Base-by-base conservation (phyloP, 257 asterid genomes). In the Ballota nigra region DNA sequence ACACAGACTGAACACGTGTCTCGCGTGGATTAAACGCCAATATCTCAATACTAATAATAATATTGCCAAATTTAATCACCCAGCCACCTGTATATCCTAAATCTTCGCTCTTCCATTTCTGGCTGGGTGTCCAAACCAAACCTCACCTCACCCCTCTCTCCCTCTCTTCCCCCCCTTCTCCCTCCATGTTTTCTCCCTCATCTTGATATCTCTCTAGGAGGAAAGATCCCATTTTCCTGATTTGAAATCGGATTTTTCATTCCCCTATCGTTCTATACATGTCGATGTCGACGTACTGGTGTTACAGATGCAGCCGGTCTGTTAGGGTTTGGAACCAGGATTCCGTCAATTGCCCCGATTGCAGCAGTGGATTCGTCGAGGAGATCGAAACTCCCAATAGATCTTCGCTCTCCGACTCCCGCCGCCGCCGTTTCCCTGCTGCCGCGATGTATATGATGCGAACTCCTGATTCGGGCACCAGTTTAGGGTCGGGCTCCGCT, bases 291-390 rank as follows among this genome's bases (percentile, higher is more conserved):
- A 75, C 89, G 5, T 88, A 83, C 82, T 90, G 94, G 94, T 90
- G 96, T 73, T 85, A 90, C 84, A 81, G 92, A 65, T 90, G 97
- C 88, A 86, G 83, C 79, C 85, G 88, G 49, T 91, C 84, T 74
- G 85, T 89, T 8, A 73, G 92, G 78, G 92, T 83, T 74, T 74
- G 75, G 84, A 71, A 69, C 71, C 84, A 74, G 29, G 89, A 84
- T 49, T 79, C 89, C 73, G 76, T 87, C 74, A 64, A 75, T 31
- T 91, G 97, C 78, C 95, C 95, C 34, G 92, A 89, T 73, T 91
- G 97, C 77, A 77, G 66, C 80, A 36, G 87, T 36, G 97, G 96
- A 3, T 91, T 91, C 70, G 84, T 91, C 20, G 97, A 91, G 76
- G 89, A 83, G 77, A 77, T 89, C 63, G 92, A 87, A 11, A 72